Base-by-base conservation (phyloP, 495 filamentous ascomycete genomes). In the Lasiosphaeria miniovina region DNA sequence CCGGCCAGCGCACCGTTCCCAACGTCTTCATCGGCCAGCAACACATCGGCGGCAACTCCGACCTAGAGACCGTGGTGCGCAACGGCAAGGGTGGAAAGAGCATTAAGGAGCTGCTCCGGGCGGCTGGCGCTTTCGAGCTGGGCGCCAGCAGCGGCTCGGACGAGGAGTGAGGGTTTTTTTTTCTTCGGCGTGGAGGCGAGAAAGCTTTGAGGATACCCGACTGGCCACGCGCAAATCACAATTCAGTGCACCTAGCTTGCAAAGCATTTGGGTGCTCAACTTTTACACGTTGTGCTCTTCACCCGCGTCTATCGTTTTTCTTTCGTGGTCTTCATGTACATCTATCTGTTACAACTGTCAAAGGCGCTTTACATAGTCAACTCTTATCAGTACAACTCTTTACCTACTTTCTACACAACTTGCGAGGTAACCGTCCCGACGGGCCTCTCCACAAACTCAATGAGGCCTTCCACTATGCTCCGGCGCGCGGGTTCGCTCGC, bases 1-100 rank as follows among this genome's bases (percentile, higher is more conserved):
- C 85, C 46, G 75, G 77, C 66, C 95, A 99, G 81, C 77, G 84
- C 66, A 92, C 88, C 61, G 94, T 99, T 7, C 94, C 94, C 56
- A 97, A 96, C 77, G 90, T 97, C 77, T 99, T 87, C 80, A 97
- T 99, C 77, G 74, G 75, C 64, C 73, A 92, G 80, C 74, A 91
- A 74, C 94, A 97, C 75, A 94, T 99, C 71, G 93, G 94, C 43
- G 94, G 94, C 52, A 97, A 98, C 84, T 96, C 91, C 6, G 95
- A 98, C 68, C 74, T 98, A 58, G 90, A 97, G 77, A 80, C 73
- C 3, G 69, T 74, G 11, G 59, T 61, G n/a, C 59, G 59, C 36
- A 67, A 65, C 14, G 65, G 59, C 61, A 76, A 74, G 67, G 58
- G 68, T 14, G 73, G 71, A 61, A 73, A 77, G 68, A 61, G 59